Conservation (phyloP, 2,329 filamentous ascomycete genomes). For the Stagonosporopsis rhizophila region DNA sequence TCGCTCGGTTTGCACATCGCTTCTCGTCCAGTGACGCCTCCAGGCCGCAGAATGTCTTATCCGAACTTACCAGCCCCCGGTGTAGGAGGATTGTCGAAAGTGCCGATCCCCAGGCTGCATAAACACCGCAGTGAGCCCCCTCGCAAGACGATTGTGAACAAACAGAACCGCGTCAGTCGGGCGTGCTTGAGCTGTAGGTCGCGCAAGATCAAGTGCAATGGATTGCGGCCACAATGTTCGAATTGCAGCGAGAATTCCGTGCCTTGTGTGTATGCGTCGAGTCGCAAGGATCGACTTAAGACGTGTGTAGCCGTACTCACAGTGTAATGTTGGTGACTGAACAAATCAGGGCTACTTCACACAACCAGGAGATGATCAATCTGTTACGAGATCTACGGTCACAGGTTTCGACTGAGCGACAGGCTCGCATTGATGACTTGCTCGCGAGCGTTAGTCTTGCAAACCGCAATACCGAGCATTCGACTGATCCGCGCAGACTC, state of each 20-base stretch:
- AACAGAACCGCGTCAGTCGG: slow-evolving; percentile 31
- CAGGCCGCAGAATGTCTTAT: slow-evolving; percentile 4
- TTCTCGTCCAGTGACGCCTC: not conserved
- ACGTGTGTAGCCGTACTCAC: slow-evolving; percentile 30
- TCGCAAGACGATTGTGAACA: slow-evolving; percentile 16
- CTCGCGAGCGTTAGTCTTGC: slow-evolving; percentile 24
- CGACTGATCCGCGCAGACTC: slow-evolving; percentile 20
- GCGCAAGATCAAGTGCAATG: slow-evolving; percentile 50
- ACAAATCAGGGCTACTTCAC: slow-evolving; percentile 31
- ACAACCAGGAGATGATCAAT: slow-evolving; percentile 39
- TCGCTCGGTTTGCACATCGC: slow-evolving; percentile 2
- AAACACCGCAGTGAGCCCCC: slow-evolving; percentile 28
- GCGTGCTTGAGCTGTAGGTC: slow-evolving; percentile 47
- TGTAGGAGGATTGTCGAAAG: slow-evolving; percentile 22
- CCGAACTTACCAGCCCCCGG: not conserved
- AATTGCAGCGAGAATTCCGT: slow-evolving; percentile 40
- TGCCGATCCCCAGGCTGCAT: slow-evolving; percentile 36
- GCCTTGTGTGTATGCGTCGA: slow-evolving; percentile 44
- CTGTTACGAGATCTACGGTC: slow-evolving; percentile 33
- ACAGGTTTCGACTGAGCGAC: slow-evolving; percentile 17
- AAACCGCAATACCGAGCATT: not conserved
- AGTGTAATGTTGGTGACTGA: slow-evolving; percentile 10
- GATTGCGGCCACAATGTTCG: slow-evolving; percentile 41
- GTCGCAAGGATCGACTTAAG: slow-evolving; percentile 46
- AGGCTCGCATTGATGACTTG: slow-evolving; percentile 31